Percentiles rank a stretch among this genome's conserved stretches.
These are phyloP conservation scores for Arabidopsis lyrata DNA, from an alignment of 441 rosid genomes.

Conservation along the genomic window DNA sequence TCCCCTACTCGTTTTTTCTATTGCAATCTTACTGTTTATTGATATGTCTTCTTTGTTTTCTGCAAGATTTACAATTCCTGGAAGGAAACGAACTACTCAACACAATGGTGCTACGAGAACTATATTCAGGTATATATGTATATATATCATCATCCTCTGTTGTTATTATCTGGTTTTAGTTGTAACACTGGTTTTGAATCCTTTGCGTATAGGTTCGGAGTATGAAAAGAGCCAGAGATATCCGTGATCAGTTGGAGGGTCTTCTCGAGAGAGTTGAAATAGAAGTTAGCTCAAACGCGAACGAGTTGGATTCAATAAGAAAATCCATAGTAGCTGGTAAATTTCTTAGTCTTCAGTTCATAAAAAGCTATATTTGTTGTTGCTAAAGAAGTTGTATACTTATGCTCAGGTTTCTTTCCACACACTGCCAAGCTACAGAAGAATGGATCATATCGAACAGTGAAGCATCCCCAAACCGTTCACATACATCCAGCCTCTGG, in stretches of 20 bases:
- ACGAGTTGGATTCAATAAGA: constrained; percentile 73
- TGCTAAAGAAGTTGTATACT: neutral
- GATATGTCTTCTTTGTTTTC: constrained; percentile 8
- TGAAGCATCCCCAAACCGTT: constrained; percentile 92
- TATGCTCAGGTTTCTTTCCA: constrained; percentile 65
- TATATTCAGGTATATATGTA: constrained; percentile 81
- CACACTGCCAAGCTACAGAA: constrained; percentile 87
- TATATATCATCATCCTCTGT: neutral
- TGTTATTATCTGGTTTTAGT: neutral
- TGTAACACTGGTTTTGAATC: constrained; percentile 12
- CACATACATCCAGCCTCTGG: constrained; percentile 93
- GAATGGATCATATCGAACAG: constrained; percentile 89
- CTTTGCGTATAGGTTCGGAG: constrained; percentile 46
- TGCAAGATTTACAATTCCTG: constrained; percentile 89
- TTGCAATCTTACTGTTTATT: constrained; percentile 29
- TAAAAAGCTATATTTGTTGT: neutral
- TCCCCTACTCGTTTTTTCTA: neutral
- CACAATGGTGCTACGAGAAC: constrained; percentile 98
- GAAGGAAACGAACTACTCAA: constrained; percentile 94
- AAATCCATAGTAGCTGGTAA: constrained; percentile 61
- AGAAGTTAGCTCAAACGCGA: constrained; percentile 66
- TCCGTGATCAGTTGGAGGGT: constrained; percentile 91
- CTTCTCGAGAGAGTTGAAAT: constrained; percentile 96
- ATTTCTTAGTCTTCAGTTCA: neutral
- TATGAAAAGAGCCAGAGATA: constrained; percentile 96